phyloP scores from a whole-genome alignment of 1,284 basidiomycete species.

The Marasmius oreades region DNA sequence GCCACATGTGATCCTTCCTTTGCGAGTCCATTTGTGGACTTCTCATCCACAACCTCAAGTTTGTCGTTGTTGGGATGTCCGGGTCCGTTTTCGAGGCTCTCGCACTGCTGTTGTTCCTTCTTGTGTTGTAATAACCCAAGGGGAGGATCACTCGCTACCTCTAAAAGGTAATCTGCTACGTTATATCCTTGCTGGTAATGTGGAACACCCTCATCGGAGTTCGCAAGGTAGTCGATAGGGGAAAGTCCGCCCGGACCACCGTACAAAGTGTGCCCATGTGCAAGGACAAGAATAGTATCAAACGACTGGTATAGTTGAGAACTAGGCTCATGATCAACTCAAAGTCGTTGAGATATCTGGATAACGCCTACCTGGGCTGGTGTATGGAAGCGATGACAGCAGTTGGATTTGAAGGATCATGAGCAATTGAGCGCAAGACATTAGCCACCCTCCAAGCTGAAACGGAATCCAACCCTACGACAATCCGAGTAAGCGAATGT shows the following conservation, averaged over 20 bases:
- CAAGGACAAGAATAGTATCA: conserved; percentile 75
- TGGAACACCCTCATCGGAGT: conserved; percentile 26
- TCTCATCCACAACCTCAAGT: not conserved
- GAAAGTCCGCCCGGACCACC: conserved; percentile 69
- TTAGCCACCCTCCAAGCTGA: conserved; percentile 78
- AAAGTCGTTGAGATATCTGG: not conserved
- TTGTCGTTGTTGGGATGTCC: not conserved
- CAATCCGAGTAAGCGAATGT: conserved; percentile 8
- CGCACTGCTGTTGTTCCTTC: not conserved
- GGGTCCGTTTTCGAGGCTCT: not conserved
- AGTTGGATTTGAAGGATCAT: conserved; percentile 63
- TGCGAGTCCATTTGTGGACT: not conserved
- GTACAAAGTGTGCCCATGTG: conserved; percentile 78
- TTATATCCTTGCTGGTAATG: conserved; percentile 74
- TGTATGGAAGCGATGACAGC: conserved; percentile 87
- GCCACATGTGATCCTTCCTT: conserved; percentile 2
- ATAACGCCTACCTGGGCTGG: conserved; percentile 63
- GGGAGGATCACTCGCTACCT: conserved; percentile 71
- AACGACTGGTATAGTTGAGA: conserved; percentile 85
- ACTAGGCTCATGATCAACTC: conserved; percentile 27
- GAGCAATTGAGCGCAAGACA: conserved; percentile 72
- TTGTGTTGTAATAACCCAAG: conserved; percentile 37
- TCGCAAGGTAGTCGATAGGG: conserved; percentile 62
- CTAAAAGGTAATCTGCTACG: conserved; percentile 85
- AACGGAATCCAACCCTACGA: conserved; percentile 75